phyloP scores from a whole-genome alignment of 1,284 basidiomycete species.

The Apiotrichum domesticum region DNA sequence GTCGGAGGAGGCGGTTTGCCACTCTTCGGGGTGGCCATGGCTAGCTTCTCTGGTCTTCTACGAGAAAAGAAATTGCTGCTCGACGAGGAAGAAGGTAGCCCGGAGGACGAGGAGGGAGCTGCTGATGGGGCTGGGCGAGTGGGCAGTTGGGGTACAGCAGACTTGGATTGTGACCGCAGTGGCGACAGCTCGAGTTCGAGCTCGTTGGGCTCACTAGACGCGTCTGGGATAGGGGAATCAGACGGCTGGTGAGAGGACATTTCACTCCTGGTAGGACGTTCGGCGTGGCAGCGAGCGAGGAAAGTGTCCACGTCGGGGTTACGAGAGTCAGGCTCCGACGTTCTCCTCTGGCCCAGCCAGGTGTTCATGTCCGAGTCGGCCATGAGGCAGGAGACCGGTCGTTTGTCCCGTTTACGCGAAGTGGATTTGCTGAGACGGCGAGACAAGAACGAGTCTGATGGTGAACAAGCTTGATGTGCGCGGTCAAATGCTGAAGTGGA shows the following conservation, averaged over 20 bases:
- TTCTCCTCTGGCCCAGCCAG: background rate
- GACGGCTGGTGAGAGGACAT: background rate
- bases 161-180: background rate
- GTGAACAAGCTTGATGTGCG: conserved; percentile 1
- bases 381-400: background rate
- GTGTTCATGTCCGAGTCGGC: background rate
- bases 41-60: background rate
- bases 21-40: background rate
- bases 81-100: no score
- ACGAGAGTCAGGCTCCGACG: conserved; percentile 6
- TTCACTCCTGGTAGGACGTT: conserved; percentile 8
- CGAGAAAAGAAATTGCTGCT: no score
- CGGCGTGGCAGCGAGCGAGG: conserved; percentile 7
- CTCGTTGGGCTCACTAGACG: conserved; percentile 9
- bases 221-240: background rate
- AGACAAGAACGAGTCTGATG: conserved; percentile 16
- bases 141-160: background rate
- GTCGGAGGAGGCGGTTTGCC: background rate
- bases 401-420: background rate
- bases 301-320: conserved; percentile 1
- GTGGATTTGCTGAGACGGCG: background rate
- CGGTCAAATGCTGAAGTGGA: background rate
- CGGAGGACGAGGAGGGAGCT: background rate
- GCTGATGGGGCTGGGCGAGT: background rate
- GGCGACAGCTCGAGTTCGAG: conserved; percentile 2